phyloP scores from a whole-genome alignment of 2,329 filamentous ascomycete genomes.

The Botrytis elliptica region DNA sequence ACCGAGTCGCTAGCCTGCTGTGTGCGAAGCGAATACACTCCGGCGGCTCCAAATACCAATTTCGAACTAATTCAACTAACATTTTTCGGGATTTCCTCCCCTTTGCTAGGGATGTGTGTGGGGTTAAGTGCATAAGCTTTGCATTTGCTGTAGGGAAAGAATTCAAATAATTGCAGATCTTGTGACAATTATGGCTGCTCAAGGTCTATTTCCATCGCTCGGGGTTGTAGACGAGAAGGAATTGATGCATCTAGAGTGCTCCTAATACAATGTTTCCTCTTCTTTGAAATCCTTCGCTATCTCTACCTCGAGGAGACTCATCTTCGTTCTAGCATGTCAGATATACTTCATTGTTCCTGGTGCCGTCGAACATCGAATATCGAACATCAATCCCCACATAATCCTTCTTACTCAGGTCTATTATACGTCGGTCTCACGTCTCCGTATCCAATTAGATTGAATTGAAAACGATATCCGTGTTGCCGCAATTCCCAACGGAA shows the following conservation, averaged over 20 bases:
- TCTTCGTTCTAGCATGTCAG: background rate
- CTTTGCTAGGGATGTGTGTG: conserved; percentile 2
- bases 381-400: background rate
- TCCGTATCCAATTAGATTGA: background rate
- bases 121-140: conserved; percentile 7
- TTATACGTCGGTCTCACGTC: background rate
- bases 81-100: background rate
- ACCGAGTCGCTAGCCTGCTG: conserved; percentile 3
- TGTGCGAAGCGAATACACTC: background rate
- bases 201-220: background rate
- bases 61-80: background rate
- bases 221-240: background rate
- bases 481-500: conserved; percentile 10
- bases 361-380: background rate
- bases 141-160: background rate
- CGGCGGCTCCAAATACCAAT: background rate
- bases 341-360: background rate
- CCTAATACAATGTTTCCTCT: background rate
- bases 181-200: background rate
- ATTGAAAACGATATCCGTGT: background rate
- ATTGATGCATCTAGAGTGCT: background rate
- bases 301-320: background rate
- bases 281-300: background rate
- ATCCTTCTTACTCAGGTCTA: background rate
- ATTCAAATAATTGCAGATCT: conserved; percentile 12